Conservation (phyloP, 345 rosid species). For the Mangifera indica region DNA sequence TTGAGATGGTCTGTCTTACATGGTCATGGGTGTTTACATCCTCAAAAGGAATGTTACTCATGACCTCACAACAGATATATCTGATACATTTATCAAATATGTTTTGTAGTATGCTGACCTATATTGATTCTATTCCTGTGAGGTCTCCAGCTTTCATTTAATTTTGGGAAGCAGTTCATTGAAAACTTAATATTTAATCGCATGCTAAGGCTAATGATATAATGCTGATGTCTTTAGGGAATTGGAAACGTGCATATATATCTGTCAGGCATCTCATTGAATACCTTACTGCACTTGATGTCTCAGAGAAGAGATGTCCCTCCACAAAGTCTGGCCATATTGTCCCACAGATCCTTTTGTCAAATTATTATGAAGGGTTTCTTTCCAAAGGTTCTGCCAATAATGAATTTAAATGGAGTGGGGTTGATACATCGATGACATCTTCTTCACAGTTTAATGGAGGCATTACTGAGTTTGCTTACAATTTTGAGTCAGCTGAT, state of each 20-base stretch:
- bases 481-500: constrained; percentile 35
- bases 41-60: background rate
- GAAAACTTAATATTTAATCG: constrained; percentile 12
- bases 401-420: constrained; percentile 63
- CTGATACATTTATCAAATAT: too few relatives aligned
- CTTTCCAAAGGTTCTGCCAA: constrained; percentile 41
- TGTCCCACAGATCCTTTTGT: constrained; percentile 62
- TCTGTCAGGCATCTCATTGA: constrained; percentile 78
- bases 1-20: background rate
- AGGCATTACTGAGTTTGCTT: constrained; percentile 31
- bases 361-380: constrained; percentile 68
- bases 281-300: constrained; percentile 38
- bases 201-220: constrained; percentile 30
- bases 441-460: constrained; percentile 48
- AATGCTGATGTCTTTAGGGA: constrained; percentile 61
- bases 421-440: constrained; percentile 39
- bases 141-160: constrained; percentile 5
- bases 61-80: background rate
- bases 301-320: constrained; percentile 33
- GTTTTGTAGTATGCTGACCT: background rate
- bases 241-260: constrained; percentile 79
- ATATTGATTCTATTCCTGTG: background rate
- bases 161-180: constrained; percentile 9
- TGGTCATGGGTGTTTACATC: background rate
- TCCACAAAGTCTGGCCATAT: constrained; percentile 31